Percentiles rank a stretch among this genome's conserved stretches.
Conservation (phyloP, 2,329 filamentous ascomycete species). For the Metarhizium rileyi region DNA sequence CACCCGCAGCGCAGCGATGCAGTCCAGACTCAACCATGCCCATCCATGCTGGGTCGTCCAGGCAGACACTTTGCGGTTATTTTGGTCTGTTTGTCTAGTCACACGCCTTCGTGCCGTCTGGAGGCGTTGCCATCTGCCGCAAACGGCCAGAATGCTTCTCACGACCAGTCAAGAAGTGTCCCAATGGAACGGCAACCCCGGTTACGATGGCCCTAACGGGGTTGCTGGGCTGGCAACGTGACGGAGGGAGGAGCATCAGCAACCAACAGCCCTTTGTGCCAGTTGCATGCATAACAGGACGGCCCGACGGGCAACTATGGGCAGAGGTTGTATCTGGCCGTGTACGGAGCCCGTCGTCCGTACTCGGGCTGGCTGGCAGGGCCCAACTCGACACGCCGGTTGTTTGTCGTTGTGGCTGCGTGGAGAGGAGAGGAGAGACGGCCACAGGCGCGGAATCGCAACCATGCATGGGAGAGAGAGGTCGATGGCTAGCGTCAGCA, state of each 20-base stretch:
- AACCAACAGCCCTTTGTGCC: constrained; percentile 1
- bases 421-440: too few relatives aligned
- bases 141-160: constrained; percentile 1
- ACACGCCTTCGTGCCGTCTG: neutral
- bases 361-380: neutral
- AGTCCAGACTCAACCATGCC: neutral
- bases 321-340: neutral
- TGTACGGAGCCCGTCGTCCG: neutral
- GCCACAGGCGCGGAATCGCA: too few relatives aligned
- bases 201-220: constrained; percentile 1
- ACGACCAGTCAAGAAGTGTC: constrained; percentile 3
- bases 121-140: neutral
- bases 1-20: constrained; percentile 1
- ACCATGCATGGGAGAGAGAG: neutral
- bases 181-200: constrained; percentile 7
- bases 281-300: neutral
- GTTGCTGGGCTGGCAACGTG: neutral
- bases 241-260: neutral
- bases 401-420: neutral
- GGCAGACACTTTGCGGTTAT: constrained; percentile 1
- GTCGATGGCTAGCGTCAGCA: neutral
- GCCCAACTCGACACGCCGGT: neutral
- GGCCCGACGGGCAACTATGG: neutral
- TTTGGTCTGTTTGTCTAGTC: constrained; percentile 3
- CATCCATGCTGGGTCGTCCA: neutral